Percentiles rank a stretch among this genome's conserved stretches.
Evolutionary conservation across 2,329 filamentous ascomycete genomes (phyloP).

Genomic region (Xylariales sp.): DNA sequence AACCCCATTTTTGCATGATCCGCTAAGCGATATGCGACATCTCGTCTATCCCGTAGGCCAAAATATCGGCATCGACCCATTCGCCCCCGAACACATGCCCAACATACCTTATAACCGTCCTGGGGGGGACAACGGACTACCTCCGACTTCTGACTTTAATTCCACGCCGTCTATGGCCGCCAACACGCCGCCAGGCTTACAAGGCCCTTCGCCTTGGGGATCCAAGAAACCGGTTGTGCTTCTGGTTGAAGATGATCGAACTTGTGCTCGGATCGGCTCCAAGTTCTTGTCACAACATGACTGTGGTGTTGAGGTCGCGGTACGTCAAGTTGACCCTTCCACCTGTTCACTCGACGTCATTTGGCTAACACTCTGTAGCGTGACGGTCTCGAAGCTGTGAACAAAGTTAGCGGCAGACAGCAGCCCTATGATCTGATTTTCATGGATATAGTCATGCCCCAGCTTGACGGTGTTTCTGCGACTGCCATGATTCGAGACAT

Average conservation of each 20-base stretch:
- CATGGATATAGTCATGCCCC: constrained; percentile 98
- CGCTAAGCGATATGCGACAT: constrained; percentile 67
- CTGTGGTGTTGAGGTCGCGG: constrained; percentile 74
- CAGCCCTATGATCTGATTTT: constrained; percentile 75
- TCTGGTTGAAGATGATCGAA: constrained; percentile 85
- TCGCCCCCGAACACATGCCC: constrained; percentile 92
- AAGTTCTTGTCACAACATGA: constrained; percentile 75
- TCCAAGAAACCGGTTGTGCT: constrained; percentile 80
- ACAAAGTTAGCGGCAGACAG: constrained; percentile 73
- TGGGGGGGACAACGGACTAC: constrained; percentile 62
- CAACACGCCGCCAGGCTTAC: constrained; percentile 48
- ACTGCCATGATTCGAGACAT: constrained; percentile 93
- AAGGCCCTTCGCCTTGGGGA: constrained; percentile 65
- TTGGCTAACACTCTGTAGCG: constrained; percentile 62
- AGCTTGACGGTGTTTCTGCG: constrained; percentile 92
- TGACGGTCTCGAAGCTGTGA: constrained; percentile 91
- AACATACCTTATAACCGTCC: constrained; percentile 89
- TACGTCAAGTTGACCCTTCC: constrained; percentile 55
- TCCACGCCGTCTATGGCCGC: constrained; percentile 51
- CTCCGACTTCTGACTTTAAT: constrained; percentile 55
- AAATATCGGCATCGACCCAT: constrained; percentile 92
- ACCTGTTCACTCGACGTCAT: constrained; percentile 11
- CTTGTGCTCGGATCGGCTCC: constrained; percentile 74
- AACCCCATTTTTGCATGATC: constrained; percentile 61
- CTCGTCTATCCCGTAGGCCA: constrained; percentile 92